Base-by-base conservation (phyloP, 129 eudicot genomes). In the Scalesia atractyloides region DNA sequence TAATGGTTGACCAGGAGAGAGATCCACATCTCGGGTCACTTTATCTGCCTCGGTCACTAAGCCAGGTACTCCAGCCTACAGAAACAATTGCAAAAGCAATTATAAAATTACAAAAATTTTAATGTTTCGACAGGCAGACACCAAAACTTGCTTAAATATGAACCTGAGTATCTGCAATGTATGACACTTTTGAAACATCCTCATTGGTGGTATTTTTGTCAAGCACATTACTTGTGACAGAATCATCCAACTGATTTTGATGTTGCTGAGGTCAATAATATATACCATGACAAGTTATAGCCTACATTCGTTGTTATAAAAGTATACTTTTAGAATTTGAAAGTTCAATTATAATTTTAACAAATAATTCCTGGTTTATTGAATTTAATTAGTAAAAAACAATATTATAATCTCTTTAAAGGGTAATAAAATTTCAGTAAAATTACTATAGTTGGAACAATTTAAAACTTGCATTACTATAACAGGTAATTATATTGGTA, bases 1-100 rank as follows among this genome's bases (percentile, higher is more conserved):
- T 72, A 95, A 78, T 44, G 94, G 96, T 72, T 90, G 96, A 33
- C 96, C 96, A 44, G 96, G 91, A 70, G 97, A 86, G 15, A 90
- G 82, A 83, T 90, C 97, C 9, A 74, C 75, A 68, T 95, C 99
- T 64, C 89, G 77, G 56, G 76, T 59, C 46, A 92, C 76, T 58
- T 74, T 87, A 88, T n/a, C 82, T 44, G 87, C 52, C 68, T 94
- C 98, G 12, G 85, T 47, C 80, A 81, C 72, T 15, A 92, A 76
- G 50, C 92, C 87, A 70, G 88, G 74, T 66, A 76, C 87, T 58
- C 84, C 92, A 68, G 54, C 83, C 95, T 84, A 78, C 78, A 49
- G 18, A 68, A 11, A 91, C 98, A 92, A 81, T 76, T 86, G 91
- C 73, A 83, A 59, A 56, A 69, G 82, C 76, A 85, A 68, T 19